Conservation (phyloP, 148 eudicot genomes). For the Spergularia marina region DNA sequence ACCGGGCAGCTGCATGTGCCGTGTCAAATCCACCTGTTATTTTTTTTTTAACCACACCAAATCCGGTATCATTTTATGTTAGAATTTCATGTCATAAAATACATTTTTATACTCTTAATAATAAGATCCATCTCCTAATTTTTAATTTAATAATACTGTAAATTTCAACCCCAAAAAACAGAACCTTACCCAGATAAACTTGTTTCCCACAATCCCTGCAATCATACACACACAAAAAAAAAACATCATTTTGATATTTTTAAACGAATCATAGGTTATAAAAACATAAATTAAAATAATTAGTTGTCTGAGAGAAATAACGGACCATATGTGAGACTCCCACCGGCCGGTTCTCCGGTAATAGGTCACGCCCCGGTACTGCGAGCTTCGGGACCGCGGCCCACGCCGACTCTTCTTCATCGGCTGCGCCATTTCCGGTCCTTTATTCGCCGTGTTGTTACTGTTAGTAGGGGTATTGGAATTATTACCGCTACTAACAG, state of each 20-base stretch:
- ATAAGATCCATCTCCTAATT: neutral
- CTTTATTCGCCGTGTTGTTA: neutral
- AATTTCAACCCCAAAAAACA: neutral
- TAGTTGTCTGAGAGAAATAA: neutral
- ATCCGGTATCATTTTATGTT: constrained; percentile 21
- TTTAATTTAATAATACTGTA: too few species aligned
- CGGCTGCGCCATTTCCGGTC: constrained; percentile 39
- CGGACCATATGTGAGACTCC: constrained; percentile 96
- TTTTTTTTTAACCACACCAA: constrained; percentile 23
- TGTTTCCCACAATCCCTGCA: constrained; percentile 99
- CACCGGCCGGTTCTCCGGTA: constrained; percentile 97
- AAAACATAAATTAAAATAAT: neutral
- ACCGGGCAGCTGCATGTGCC: constrained; percentile 99
- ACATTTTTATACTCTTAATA: neutral
- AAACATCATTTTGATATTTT: neutral
- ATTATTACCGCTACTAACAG: constrained; percentile 4
- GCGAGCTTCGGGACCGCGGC: constrained; percentile 90
- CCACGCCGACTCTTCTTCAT: constrained; percentile 86
- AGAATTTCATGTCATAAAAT: constrained; percentile 4
- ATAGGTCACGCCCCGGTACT: constrained; percentile 87
- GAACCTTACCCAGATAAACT: constrained; percentile 78
- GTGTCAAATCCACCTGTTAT: constrained; percentile 94
- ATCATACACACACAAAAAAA: constrained; percentile 12
- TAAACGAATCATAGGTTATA: too few species aligned
- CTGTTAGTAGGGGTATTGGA: too few species aligned